These are phyloP conservation scores for Daldinia eschscholtzii DNA, from an alignment of 2,329 filamentous ascomycete genomes.

Conservation along the genomic window DNA sequence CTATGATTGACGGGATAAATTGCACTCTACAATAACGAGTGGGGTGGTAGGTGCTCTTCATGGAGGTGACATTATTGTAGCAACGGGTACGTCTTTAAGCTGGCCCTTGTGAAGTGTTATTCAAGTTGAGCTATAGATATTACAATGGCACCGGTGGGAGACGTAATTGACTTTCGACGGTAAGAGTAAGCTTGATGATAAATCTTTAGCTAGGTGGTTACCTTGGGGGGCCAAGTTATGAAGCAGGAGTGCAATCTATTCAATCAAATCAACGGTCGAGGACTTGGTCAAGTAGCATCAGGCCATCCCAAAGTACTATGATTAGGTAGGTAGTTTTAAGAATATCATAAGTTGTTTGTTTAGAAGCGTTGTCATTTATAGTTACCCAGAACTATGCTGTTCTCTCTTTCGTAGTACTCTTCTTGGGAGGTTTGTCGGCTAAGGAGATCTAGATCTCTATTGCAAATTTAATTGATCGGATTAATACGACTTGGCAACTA, in stretches of 20 bases:
- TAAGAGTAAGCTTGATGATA: background rate
- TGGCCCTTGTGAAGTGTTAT: background rate
- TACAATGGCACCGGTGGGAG: background rate
- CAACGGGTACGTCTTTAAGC: background rate
- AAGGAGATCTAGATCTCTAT: background rate
- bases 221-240: too few relatives aligned
- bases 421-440: too few relatives aligned
- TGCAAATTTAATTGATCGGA: background rate
- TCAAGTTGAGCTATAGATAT: background rate
- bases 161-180: background rate
- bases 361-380: too few relatives aligned
- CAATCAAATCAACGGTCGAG: too few relatives aligned
- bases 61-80: background rate
- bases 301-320: too few relatives aligned
- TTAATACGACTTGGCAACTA: background rate
- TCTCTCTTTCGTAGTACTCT: too few relatives aligned
- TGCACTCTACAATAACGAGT: background rate
- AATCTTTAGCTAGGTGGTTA: too few relatives aligned
- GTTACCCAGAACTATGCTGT: too few relatives aligned
- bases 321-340: too few relatives aligned
- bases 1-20: constrained; percentile 7
- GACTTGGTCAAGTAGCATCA: too few relatives aligned
- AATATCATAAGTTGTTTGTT: too few relatives aligned
- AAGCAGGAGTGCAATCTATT: too few relatives aligned
- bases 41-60: background rate